A percentile compares a stretch with the other conserved stretches of the same genome.
These are phyloP conservation scores for Sanghuangporus weigelae DNA, from an alignment of 1,284 basidiomycete genomes.

Conservation along the genomic window DNA sequence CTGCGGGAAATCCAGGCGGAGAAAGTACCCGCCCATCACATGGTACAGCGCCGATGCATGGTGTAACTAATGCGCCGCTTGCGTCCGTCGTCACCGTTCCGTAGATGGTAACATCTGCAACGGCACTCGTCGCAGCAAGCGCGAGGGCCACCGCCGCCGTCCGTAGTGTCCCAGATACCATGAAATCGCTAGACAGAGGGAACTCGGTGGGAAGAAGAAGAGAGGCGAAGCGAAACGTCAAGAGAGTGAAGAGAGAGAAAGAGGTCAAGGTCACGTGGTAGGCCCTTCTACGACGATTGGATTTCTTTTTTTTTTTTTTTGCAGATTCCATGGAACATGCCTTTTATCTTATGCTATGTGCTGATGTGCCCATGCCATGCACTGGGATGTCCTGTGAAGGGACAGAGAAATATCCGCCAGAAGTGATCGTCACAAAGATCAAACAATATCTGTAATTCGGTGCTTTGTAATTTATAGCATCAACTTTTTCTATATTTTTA, in stretches of 20 bases:
- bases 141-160: neutral
- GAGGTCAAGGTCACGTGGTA: too few species aligned
- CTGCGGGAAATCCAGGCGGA: conserved; percentile 5
- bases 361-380: too few species aligned
- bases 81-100: conserved; percentile 9
- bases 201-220: neutral
- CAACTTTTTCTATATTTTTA: too few species aligned
- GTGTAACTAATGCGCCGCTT: conserved; percentile 5
- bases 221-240: neutral
- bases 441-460: too few species aligned
- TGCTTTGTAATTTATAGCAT: too few species aligned
- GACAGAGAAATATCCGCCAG: too few species aligned
- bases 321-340: too few species aligned
- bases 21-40: conserved; percentile 15
- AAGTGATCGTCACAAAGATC: too few species aligned
- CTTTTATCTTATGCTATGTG: too few species aligned
- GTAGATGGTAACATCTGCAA: conserved; percentile 12
- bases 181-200: neutral
- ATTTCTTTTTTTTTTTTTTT: too few species aligned
- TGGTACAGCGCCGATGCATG: conserved; percentile 15
- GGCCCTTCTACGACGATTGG: too few species aligned
- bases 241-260: neutral
- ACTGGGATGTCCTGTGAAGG: too few species aligned
- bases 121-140: neutral
- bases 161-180: conserved; percentile 1